A percentile compares a stretch with the other conserved stretches of the same genome.
phyloP scores from a whole-genome alignment of 257 asterid genomes.

The Fraxinus anomala region DNA sequence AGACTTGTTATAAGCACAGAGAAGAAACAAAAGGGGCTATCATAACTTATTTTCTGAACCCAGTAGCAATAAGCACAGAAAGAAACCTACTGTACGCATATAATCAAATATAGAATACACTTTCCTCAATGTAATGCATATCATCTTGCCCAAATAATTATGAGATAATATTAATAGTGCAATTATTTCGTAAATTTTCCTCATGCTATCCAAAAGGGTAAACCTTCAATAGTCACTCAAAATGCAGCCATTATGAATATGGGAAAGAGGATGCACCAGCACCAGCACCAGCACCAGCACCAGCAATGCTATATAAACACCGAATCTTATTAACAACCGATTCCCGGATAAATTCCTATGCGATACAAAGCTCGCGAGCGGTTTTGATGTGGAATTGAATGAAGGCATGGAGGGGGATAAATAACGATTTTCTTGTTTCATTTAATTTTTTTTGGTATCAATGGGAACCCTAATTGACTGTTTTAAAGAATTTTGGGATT shows the following conservation, averaged over 20 bases:
- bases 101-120: neutral
- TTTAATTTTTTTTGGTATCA: neutral
- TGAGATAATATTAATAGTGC: neutral
- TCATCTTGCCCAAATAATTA: neutral
- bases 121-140: neutral
- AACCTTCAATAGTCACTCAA: neutral
- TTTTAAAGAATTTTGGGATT: neutral
- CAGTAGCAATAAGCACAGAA: neutral
- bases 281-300: constrained; percentile 19
- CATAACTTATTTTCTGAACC: neutral
- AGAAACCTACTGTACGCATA: neutral
- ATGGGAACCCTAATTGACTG: constrained; percentile 28
- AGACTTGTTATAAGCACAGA: neutral
- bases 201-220: neutral
- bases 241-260: neutral
- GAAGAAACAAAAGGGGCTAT: neutral
- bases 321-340: constrained; percentile 46
- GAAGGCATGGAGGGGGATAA: constrained; percentile 47
- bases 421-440: neutral
- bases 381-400: constrained; percentile 48
- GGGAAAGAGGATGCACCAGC: constrained; percentile 28
- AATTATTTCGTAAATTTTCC: no score
- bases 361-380: constrained; percentile 43
- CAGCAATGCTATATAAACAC: constrained; percentile 46
- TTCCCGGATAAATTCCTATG: constrained; percentile 38